Evolutionary conservation across 164 flowering plant species (phyloP), one percentile per base, ranked within the genome.

Genomic region (Cinnamomum chago): DNA sequence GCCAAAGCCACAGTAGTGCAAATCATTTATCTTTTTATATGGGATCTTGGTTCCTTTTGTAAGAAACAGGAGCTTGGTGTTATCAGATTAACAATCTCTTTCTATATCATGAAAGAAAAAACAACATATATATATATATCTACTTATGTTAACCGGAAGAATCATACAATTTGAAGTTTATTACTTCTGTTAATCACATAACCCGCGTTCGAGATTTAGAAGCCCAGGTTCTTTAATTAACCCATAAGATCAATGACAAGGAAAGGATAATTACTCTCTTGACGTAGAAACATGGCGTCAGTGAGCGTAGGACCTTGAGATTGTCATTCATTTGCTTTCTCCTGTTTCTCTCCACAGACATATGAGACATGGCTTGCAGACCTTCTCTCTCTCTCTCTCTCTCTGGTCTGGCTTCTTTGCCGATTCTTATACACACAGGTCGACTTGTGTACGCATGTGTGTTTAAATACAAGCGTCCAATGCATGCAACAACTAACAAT

Each of bases 241-340:
- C 1, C 47, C 47, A 9, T 40, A 55, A 55, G 60, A 55, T 55
- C 20, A 15, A 55, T 55, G 60, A 55, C n/a, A 55, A 55, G n/a
- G 60, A 55, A 55, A 55, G n/a, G 28, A 35, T 18, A 67, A 17
- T 67, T 88, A 93, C 98, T 95, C 93, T 88, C 84, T 92, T 90
- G 79, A 93, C 79, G 77, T 94, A 94, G 90, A 92, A 94, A 75
- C 88, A 89, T 30, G 99, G 99, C 65, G 95, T 96, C 76, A 94
- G 76, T 68, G 98, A 87, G 64, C 98, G 89, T 22, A 96, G 77
- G 47, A 92, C 93, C 79, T 85, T 88, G 84, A 96, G 98, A 77
- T 96, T 93, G 68, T 96, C 95, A 75, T 96, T 96, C 99, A 92
- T 96, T 81, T 91, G 97, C 76, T 89, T 86, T 84, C 99, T 86